Percentiles rank a stretch among this genome's conserved stretches.
Evolutionary conservation across 1,139 yeast species (phyloP).

Genomic region (Candida gigantensis): DNA sequence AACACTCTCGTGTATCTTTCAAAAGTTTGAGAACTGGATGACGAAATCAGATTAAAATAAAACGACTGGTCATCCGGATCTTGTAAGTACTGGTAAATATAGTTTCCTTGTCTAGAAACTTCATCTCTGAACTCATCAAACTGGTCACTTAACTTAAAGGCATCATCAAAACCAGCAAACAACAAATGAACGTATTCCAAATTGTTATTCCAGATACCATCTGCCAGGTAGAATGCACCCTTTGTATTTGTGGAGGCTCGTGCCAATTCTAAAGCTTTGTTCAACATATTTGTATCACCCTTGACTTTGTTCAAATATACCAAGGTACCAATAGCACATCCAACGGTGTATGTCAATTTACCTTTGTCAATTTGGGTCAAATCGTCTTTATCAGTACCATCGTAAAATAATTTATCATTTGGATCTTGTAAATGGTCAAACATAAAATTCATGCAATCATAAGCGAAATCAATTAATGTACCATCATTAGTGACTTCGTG

Average conservation of each 20-base stretch:
- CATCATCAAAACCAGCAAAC: slow-evolving; percentile 27
- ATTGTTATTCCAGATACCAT: slow-evolving; percentile 27
- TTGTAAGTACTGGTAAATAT: slow-evolving; percentile 24
- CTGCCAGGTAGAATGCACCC: slow-evolving; percentile 25
- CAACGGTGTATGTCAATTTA: slow-evolving; percentile 39
- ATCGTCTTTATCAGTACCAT: slow-evolving; percentile 26
- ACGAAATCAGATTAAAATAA: slow-evolving; percentile 19
- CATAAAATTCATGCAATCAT: slow-evolving; percentile 25
- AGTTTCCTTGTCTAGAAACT: slow-evolving; percentile 25
- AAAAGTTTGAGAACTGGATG: slow-evolving; percentile 15
- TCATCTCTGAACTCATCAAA: slow-evolving; percentile 19
- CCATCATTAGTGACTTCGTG: slow-evolving; percentile 21
- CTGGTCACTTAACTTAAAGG: slow-evolving; percentile 15
- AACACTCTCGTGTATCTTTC: slow-evolving; percentile 14
- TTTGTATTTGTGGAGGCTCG: slow-evolving; percentile 20
- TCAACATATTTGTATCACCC: slow-evolving; percentile 14
- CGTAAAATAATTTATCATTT: slow-evolving; percentile 29
- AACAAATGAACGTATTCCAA: slow-evolving; percentile 27
- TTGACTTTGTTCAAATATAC: slow-evolving; percentile 25
- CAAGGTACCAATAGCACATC: slow-evolving; percentile 33
- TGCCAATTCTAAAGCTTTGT: slow-evolving; percentile 20
- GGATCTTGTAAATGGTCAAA: slow-evolving; percentile 30
- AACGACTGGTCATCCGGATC: slow-evolving; percentile 20
- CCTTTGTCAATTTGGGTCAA: slow-evolving; percentile 28
- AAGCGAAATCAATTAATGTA: slow-evolving; percentile 23